Base-by-base conservation (phyloP, 257 asterid genomes). In the Agastache rugosa region DNA sequence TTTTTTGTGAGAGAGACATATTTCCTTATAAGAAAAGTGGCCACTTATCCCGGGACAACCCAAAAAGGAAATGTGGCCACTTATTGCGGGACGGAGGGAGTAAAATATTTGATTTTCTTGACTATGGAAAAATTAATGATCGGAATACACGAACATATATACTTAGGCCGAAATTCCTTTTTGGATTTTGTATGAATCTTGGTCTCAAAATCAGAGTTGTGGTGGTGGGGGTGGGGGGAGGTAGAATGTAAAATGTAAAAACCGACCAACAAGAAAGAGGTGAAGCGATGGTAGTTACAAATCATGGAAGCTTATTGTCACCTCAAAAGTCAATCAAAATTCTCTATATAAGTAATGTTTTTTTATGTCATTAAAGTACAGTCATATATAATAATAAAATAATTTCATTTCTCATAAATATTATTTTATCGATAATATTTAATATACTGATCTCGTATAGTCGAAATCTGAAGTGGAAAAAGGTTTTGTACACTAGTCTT, bases 181-280 rank as follows among this genome's bases (percentile, higher is more conserved):
- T 71, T 71, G 47, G 47, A 59, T 23, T 59, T 42, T 42, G 58
- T 41, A 25, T 16, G 44, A 69, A 54, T 70, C 54, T 71, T 56
- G 67, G 44, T 39, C 54, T 17, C 14, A 35, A 5, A 3, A 62
- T 22, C 10, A 48, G 20, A 44, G 5, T 12, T 2, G 22, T 4
- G 42, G 20, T 14, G 42, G 8, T 5, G 4, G 17, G 20, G 3
- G 65, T 42, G 4, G 8, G 35, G 10, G 39, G 58, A 60, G 69
- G 45, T 35, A 35, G 6, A 34, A 34, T 4, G 45, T 22, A 41
- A 71, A 41, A 71, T 2, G 56, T 71, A 42, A 72, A 72, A 27
- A 17, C 54, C 54, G 34, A 70, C 54, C 53, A 41, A 54, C 72
- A 74, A 73, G 37, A 68, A 29, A 50, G 23, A 56, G 8, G 31